Evolutionary conservation across 176 grass and related monocot genomes (phyloP), one percentile per base, ranked within the genome.

Genomic region (Rhynchospora pubera): DNA sequence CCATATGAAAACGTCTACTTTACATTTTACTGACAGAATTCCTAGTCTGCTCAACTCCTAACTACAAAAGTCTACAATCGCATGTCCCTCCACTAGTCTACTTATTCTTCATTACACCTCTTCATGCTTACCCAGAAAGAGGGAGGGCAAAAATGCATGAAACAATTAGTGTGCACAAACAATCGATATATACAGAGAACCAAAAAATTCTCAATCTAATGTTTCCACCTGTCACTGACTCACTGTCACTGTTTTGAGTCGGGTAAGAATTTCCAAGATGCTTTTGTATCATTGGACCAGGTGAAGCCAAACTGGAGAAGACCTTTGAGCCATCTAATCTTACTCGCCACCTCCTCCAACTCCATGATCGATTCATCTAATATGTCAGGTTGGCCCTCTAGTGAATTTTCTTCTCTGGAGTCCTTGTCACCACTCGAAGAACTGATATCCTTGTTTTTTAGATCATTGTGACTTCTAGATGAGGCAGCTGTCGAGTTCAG

Each of bases 311-410:
- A 81, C 56, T 75, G 23, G 52, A 81, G 63, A 81, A 81, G 77
- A 46, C 78, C 85, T 81, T 86, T 81, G 8, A 86, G 62, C 85
- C 85, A 86, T 67, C 63, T 82, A 44, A 86, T 48, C 66, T 86
- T 86, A 60, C 24, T 71, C 19, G 16, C 77, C 24, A 86, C 64
- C 56, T 86, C 85, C 34, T 86, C 85, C 78, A 86, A 21, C 59
- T 81, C 85, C 55, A 86, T 75, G 23, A 86, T 81, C 2, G 77
- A 81, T 47, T 75, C 71, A 12, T 22, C 22, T 75, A 75, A 15
- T 22, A 75, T 9, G 71, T 75, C 71, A 75, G 71, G 71, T 75
- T 75, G 46, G 5, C 6, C 47, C 23, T 75, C 66, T 0, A 5
- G 66, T n/a, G 16, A 46, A 22, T 46, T 46, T 19, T 42, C 14